Evolutionary conservation across 2,329 filamentous ascomycete genomes (phyloP), one percentile per base, ranked within the genome.

Genomic region (Achaetomium macrosporum): DNA sequence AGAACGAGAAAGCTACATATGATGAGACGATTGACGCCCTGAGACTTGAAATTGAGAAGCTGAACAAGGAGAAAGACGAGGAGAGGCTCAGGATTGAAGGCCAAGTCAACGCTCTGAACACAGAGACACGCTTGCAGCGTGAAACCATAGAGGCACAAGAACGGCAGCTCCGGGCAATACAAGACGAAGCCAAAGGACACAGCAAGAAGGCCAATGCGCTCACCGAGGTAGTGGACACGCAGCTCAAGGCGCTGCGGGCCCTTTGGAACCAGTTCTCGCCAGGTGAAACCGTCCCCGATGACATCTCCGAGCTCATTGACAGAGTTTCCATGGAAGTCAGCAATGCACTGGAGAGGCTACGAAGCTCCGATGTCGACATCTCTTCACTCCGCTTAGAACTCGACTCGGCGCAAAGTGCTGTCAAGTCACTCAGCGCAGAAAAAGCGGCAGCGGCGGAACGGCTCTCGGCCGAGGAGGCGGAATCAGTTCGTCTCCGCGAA

Each of bases 1-100:
- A 96, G 60, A 85, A 95, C 60, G 88, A 93, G 63, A 88, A 84
- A 63, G 82, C 81, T 4, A 78, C 79, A 2, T 78, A 84, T 42
- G 85, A 92, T 57, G 81, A 86, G 43, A 84, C 78, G 53, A 74
- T 90, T 31, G 82, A 82, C 42, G 74, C 76, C 9, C 76, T 96
- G 1, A 81, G 90, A 62, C 74, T 79, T 15, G 87, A 96, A 61
- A 71, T 95, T 15, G 82, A 88, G 51, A 79, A 77, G 46, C 68
- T 85, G 15, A 75, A 72, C 35, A 79, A 79, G 56, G 77, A 84
- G 55, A 73, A 75, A 56, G 73, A 74, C 39, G 82, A 84, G 36
- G 81, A 83, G 49, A 63, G 69, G 2, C 73, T 81, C 42, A 83
- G 81, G 57, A 72, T 74, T 0, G 79, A 85, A 57, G 81, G 79